Evolutionary conservation across 345 rosid species (phyloP).

Genomic region (Citrus trifoliata): DNA sequence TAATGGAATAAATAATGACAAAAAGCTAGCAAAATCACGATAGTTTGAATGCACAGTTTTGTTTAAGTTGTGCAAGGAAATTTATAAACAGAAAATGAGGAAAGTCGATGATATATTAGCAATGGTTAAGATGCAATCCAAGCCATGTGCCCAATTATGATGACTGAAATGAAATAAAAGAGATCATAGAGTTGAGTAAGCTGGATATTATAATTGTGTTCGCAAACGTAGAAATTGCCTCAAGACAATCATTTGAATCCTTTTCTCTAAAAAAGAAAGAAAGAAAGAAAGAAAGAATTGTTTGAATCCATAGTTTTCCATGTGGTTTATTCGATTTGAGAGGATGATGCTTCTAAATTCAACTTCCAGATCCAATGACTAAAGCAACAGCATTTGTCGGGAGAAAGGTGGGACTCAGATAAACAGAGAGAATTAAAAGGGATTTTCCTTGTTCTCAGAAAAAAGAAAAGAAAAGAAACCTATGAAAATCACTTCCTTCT

Average conservation of each 20-base stretch:
- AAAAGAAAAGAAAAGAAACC: background rate
- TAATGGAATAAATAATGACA: background rate
- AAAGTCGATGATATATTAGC: too few species aligned
- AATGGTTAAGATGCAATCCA: too few species aligned
- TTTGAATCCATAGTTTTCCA: background rate
- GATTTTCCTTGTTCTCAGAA: background rate
- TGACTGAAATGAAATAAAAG: too few species aligned
- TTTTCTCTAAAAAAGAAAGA: too few species aligned
- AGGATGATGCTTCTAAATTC: background rate
- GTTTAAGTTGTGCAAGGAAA: too few species aligned
- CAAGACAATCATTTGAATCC: too few species aligned
- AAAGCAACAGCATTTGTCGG: background rate
- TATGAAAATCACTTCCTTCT: background rate
- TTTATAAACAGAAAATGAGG: too few species aligned
- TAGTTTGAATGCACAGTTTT: background rate
- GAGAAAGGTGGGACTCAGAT: background rate
- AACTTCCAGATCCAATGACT: background rate
- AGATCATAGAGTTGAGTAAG: too few species aligned
- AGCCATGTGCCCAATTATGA: too few species aligned
- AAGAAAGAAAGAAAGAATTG: too few species aligned
- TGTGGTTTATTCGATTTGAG: background rate
- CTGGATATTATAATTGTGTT: too few species aligned
- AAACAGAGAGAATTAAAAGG: background rate
- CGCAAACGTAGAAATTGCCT: too few species aligned
- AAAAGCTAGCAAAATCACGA: background rate